A percentile compares a stretch with the other conserved stretches of the same genome.
Evolutionary conservation across 441 rosid species (phyloP).

Genomic region (Cnidoscolus chayamansa): DNA sequence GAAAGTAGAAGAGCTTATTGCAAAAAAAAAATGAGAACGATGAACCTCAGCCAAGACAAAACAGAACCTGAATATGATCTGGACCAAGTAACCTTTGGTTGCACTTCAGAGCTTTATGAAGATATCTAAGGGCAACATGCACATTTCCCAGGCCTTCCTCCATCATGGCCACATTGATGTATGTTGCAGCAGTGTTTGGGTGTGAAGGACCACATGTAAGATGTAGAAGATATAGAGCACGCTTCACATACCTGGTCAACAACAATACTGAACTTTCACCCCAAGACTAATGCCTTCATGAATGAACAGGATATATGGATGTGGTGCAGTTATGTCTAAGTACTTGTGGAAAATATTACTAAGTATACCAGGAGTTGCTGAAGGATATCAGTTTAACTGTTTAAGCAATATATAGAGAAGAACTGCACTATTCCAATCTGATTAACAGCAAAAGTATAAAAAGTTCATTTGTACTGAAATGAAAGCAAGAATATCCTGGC

Average conservation of each 20-base stretch:
- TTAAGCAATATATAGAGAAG: conserved; percentile 8
- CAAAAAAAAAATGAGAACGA: conserved; percentile 7
- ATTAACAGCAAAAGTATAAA: not conserved
- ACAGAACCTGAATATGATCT: conserved; percentile 65
- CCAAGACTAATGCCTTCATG: conserved; percentile 1
- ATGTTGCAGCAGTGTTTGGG: conserved; percentile 74
- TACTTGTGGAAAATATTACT: not conserved
- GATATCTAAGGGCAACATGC: conserved; percentile 68
- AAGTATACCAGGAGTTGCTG: not conserved
- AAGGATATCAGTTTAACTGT: not conserved
- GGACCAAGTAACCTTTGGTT: conserved; percentile 64
- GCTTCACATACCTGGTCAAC: conserved; percentile 60
- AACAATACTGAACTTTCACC: conserved; percentile 15
- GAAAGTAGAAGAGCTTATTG: not conserved
- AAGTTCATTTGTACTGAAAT: conserved; percentile 3
- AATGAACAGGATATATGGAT: conserved; percentile 1
- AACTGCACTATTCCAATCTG: not conserved
- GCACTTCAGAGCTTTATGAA: conserved; percentile 69
- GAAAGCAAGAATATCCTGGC: not conserved
- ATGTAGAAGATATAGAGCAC: conserved; percentile 65
- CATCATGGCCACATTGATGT: conserved; percentile 80
- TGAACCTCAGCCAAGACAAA: conserved; percentile 14
- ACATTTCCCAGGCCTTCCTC: conserved; percentile 75
- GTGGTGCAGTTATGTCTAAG: conserved; percentile 4
- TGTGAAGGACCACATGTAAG: conserved; percentile 69